phyloP scores from a whole-genome alignment of 352 stramenopile genomes.

The Globisporangium paddicum region DNA sequence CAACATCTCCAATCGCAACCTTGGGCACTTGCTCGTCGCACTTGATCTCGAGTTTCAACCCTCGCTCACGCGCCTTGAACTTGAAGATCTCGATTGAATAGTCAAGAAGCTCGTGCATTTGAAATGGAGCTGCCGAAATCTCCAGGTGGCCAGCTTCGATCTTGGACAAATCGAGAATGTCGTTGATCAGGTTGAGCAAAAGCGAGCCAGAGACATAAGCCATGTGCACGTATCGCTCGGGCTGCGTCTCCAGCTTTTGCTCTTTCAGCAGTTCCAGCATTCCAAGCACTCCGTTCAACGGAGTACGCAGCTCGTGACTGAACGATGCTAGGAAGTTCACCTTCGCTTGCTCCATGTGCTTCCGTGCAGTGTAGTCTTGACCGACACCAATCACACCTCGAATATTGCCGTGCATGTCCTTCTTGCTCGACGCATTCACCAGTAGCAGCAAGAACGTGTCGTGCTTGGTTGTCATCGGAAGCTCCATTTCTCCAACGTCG shows the following conservation, averaged over 20 bases:
- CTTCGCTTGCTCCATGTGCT: constrained; percentile 84
- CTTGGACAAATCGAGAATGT: constrained; percentile 92
- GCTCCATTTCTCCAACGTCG: constrained; percentile 87
- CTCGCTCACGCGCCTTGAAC: constrained; percentile 80
- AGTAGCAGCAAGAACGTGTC: constrained; percentile 62
- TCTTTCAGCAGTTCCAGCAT: constrained; percentile 84
- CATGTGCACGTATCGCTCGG: constrained; percentile 81
- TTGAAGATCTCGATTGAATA: constrained; percentile 90
- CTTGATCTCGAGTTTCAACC: constrained; percentile 81
- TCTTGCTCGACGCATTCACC: constrained; percentile 84
- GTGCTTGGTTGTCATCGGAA: constrained; percentile 78
- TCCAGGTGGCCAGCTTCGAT: constrained; percentile 91
- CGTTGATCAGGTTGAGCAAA: constrained; percentile 90
- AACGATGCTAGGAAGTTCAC: constrained; percentile 87
- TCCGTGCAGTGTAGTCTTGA: constrained; percentile 90
- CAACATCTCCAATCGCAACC: constrained; percentile 73
- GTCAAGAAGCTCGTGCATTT: constrained; percentile 77
- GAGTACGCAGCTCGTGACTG: constrained; percentile 79
- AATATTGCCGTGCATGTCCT: constrained; percentile 90
- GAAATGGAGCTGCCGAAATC: constrained; percentile 81
- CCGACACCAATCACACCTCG: constrained; percentile 90
- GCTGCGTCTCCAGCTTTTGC: constrained; percentile 56
- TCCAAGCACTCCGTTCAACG: constrained; percentile 75
- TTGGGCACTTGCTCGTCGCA: constrained; percentile 57
- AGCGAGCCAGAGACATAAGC: constrained; percentile 80